Evolutionary conservation across 192 early-diverging fungal species (phyloP), one percentile per base, ranked within the genome.

Genomic region (Chytriomyces hyalinus): DNA sequence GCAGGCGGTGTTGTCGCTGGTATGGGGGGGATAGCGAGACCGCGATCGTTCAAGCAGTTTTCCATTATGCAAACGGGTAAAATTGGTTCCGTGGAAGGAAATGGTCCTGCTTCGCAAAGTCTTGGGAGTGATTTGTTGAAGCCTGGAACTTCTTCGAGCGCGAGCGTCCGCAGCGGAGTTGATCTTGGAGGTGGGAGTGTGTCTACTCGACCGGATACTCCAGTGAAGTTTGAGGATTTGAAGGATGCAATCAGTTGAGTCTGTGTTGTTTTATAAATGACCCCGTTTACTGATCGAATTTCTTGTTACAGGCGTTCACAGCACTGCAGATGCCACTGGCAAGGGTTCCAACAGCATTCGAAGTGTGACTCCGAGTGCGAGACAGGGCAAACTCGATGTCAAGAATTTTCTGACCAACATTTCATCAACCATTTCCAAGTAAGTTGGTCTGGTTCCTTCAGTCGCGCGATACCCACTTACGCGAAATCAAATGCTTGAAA

Each of bases 151-250:
- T 36, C 36, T 36, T 36, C 36, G 36, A 36, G 36, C 36, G 36
- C 4, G 36, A 36, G 36, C 36, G 36, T 36, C 36, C 36, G 36
- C 36, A 36, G 36, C 4, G 36, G 36, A 36, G 36, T 36, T 57
- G 53, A 20, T 13, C 1, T 20, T 20, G 53, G 15, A 5, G 20
- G 20, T 20, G 53, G 53, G 13, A 57, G 53, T 20, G 15, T 57
- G 53, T 20, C 13, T n/a, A 57, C 15, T 57, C 53, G 53, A 3
- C 15, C 53, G 17, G 67, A 44, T 36, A 46, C 61, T 6, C 61
- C 72, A 20, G 26, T 73, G 17, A 73, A 73, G n/a, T 73, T 73
- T 63, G 72, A 73, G 61, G 72, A 73, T 46, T 63, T 73, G 26
- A 61, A 63, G 7, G 72, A 73, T 63, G 72, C 72, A 13, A 73